Evolutionary conservation across 495 filamentous ascomycete species (phyloP), one percentile per base, ranked within the genome.

Genomic region (Aspergillus bridgeri): DNA sequence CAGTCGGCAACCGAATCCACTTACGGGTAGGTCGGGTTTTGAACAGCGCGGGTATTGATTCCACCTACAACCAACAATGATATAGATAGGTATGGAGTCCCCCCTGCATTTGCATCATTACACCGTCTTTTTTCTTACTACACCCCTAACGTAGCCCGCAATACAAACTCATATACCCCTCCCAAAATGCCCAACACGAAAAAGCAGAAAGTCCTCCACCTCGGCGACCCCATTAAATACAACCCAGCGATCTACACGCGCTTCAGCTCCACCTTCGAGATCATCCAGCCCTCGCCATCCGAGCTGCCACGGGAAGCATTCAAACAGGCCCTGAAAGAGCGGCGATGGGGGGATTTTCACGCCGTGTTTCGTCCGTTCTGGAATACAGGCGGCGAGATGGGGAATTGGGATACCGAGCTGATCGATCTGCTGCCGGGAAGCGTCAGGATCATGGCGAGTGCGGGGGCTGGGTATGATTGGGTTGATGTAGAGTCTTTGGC

Each of bases 341-440:
- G 69, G 27, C 76, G 77, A 63, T 92, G 86, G 79, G 89, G 89
- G 5, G 75, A 89, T 58, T 91, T 92, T 65, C 70, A 77, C 18
- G 89, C 86, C 24, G 86, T 90, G 58, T 87, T 90, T 66, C 79
- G 88, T 19, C 89, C 88, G 0, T 90, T 89, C 65, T 91, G 87
- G 88, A 88, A 88, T 51, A 89, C 84, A 0, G 88, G 88, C 7
- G 86, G 85, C 11, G 89, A 91, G 73, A 90, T 91, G 88, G 86
- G 86, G 15, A 71, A 75, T 48, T 92, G 89, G 89, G 87, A 91
- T 65, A 71, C 73, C 29, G 88, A 91, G 66, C 69, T 91, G 45
- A 85, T 91, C 33, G 68, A 74, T 4, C 65, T 90, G 29, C 74
- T 92, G 13, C 89, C 89, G 0, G 60, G 74, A 22, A 81, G 79